Conservation (phyloP, 192 early-diverging fungal species). For the Linnemannia elongata region DNA sequence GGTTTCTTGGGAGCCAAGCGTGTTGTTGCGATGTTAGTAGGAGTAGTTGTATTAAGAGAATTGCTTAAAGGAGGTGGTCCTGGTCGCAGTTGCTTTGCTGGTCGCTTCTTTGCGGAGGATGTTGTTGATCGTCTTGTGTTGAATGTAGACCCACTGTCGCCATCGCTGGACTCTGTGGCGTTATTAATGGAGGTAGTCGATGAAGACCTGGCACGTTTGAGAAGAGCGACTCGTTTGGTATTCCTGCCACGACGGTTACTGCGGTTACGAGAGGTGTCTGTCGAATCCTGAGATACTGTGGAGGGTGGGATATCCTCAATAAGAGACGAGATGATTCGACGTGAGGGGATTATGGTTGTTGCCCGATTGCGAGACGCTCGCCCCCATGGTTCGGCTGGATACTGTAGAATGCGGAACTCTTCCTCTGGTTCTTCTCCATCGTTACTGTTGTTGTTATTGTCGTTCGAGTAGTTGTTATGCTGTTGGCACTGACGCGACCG, state of each 20-base stretch:
- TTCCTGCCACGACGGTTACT: background rate
- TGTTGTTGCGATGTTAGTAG: background rate
- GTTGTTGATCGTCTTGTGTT: background rate
- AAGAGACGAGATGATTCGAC: conserved; percentile 17
- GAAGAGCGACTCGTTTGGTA: background rate
- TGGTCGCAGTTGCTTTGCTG: background rate
- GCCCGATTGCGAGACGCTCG: background rate
- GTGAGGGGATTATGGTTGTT: background rate
- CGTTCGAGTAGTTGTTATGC: background rate
- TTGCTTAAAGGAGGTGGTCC: background rate
- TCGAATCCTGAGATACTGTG: background rate
- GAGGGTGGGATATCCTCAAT: background rate
- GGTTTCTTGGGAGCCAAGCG: background rate
- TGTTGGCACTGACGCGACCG: background rate
- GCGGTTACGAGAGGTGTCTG: background rate
- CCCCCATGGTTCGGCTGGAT: conserved; percentile 28
- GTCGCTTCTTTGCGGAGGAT: background rate
- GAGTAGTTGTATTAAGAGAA: background rate
- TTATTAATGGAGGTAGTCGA: background rate
- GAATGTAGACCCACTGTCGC: background rate
- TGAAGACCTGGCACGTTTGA: background rate
- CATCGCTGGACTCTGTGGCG: background rate
- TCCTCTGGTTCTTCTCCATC: background rate
- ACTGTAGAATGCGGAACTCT: conserved; percentile 4
- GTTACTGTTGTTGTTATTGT: background rate